A percentile compares a stretch with the other conserved stretches of the same genome.
Evolutionary conservation across 73 alveolate species (phyloP).

Genomic region (Paramecium sonneborni): DNA sequence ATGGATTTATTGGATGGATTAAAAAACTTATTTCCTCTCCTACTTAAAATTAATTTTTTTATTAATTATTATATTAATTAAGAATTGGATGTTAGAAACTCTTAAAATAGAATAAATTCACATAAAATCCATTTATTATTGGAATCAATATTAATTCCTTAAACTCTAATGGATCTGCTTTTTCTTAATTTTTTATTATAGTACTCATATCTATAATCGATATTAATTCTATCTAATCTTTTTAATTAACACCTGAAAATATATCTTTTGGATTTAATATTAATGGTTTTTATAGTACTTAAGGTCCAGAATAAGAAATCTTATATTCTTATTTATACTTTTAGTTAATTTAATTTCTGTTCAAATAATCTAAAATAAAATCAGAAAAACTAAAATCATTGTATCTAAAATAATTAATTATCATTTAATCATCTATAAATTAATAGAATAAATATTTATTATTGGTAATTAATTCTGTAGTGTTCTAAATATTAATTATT

Average conservation of each 20-base stretch:
- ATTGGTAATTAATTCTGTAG: neutral
- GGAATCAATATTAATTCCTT: neutral
- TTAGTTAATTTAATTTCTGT: neutral
- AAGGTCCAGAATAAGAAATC: neutral
- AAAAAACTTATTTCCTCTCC: neutral
- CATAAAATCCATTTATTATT: neutral
- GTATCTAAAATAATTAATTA: neutral
- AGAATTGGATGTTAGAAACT: neutral
- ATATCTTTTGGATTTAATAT: neutral
- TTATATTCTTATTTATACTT: neutral
- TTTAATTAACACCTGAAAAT: neutral
- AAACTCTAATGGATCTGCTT: neutral
- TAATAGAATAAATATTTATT: neutral
- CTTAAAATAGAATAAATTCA: neutral
- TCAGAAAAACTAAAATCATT: neutral
- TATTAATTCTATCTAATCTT: neutral
- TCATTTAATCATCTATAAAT: neutral
- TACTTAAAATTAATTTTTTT: neutral
- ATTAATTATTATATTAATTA: neutral
- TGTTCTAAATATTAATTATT: neutral
- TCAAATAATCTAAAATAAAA: neutral
- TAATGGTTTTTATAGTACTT: neutral
- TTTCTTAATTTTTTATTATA: neutral
- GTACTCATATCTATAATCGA: neutral
- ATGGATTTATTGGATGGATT: neutral